Base-by-base conservation (phyloP, 768 basidiomycete species). In the Psilocybe cyanescens region DNA sequence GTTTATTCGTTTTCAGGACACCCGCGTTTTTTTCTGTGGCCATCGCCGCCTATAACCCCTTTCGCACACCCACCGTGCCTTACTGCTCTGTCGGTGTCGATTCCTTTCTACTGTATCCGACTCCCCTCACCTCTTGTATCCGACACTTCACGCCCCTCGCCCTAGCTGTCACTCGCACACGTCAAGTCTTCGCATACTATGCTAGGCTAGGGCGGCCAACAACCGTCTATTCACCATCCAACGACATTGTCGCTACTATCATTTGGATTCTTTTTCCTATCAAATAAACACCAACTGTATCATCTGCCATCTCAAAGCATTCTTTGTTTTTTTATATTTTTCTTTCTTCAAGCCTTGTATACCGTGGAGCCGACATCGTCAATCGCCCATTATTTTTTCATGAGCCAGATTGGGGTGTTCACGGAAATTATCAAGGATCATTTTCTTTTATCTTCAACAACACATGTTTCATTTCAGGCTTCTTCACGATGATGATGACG, bases 1-100 rank as follows among this genome's bases (percentile, higher is more conserved):
- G 63, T 50, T 44, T 37, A 56, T 64, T 57, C 44, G 49, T 31
- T 55, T 48, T 57, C 41, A 53, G 63, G 63, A 64, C 63, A 64
- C 37, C 63, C 58, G 55, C 63, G 63, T 46, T 47, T 37, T 48
- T 33, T 16, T 31, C 16, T 47, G 44, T 9, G 31, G 11, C 33
- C n/a, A 8, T 47, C 47, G 16, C 14, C 45, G 35, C 28, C 44
- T 8, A 41, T 47, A 33, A 30, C 17, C 44, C 51, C 35, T 17
- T 48, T 47, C 16, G n/a, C 24, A 51, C 37, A 17, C 55, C 2
- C 60, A 56, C 30, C 47, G 24, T 28, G 37, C 49, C 47, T 31
- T 48, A 55, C 46, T 50, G 60, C 17, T 7, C 19, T 8, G 41
- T 11, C 9, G 29, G 39, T 41, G 28, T 30, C 39, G 24, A 24